These are phyloP conservation scores for Ophiostoma piceae DNA, from an alignment of 2,329 filamentous ascomycete genomes.

Conservation along the genomic window DNA sequence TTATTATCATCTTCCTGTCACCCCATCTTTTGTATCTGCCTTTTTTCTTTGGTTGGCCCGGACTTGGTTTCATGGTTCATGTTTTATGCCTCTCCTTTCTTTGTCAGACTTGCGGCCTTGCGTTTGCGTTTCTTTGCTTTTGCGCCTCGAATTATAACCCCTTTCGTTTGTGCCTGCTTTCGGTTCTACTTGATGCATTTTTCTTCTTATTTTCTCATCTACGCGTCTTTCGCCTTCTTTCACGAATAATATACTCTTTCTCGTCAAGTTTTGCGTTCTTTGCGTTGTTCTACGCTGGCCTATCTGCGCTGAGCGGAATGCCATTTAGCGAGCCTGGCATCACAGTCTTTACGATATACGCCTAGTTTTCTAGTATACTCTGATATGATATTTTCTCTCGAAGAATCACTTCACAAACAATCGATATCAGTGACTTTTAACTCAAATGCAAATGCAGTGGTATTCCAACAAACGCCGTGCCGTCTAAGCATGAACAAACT, in stretches of 20 bases:
- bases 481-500: constrained; percentile 4
- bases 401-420: neutral
- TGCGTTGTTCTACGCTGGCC: constrained; percentile 21
- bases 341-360: constrained; percentile 18
- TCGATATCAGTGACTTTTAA: neutral
- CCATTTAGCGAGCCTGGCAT: neutral
- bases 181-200: neutral
- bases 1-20: neutral
- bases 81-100: constrained; percentile 9
- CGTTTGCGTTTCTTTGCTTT: constrained; percentile 13
- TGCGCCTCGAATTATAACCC: constrained; percentile 19
- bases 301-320: neutral
- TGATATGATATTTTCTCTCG: neutral
- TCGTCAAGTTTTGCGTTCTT: constrained; percentile 16
- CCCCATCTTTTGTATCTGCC: neutral
- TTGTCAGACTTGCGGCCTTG: neutral
- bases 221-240: neutral
- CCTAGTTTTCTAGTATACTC: neutral
- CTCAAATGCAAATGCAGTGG: constrained; percentile 9
- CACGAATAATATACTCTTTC: constrained; percentile 11
- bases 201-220: neutral
- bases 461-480: constrained; percentile 20
- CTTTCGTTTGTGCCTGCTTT: neutral
- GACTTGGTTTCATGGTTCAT: constrained; percentile 12
- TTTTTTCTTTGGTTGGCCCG: neutral